Evolutionary conservation across 768 basidiomycete species (phyloP), one percentile per base, ranked within the genome.

Genomic region (Lentinus brumalis): DNA sequence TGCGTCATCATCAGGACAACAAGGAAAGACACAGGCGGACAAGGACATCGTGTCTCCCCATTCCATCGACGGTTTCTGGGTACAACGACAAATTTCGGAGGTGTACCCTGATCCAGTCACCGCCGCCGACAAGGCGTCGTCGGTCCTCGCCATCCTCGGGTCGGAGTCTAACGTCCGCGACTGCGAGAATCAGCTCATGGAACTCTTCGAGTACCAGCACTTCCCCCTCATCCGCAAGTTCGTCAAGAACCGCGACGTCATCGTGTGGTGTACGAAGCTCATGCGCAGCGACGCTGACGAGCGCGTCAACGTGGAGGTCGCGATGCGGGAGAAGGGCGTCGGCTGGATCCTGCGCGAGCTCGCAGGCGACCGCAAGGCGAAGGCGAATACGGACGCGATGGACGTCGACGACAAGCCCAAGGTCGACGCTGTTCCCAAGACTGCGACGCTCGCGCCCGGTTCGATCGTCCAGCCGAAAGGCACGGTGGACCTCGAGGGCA

Each of bases 191-290:
- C 86, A 90, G 67, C 84, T 98, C 30, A 98, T 98, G 88, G 96
- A 98, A 57, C 80, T 98, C 10, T 97, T 98, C 74, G 95, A 98
- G 53, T 98, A 91, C 76, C 83, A 91, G 71, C 88, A 88, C 71
- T 96, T 95, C 81, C 88, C 94, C 58, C 85, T 95, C 65, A 94
- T 92, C 67, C 88, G 89, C 15, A 89, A 87, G 61, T 90, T 98
- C 70, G 84, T 96, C 71, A 94, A 95, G 76, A 98, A 98, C 78
- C 86, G 96, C 57, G 97, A 99, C 53, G 90, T 94, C 59, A 81
- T 98, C 51, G 94, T 98, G 0, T 99, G 97, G 97, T 97, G 94
- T 69, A 99, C 97, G 50, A 96, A 96, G 75, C 83, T 98, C 52
- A 91, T 94, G 75, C 86, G 96, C 29, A 90, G 89, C 56, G 87